Evolutionary conservation across 306 rosid species (phyloP), one percentile per base, ranked within the genome.

Genomic region (Bauhinia variegata): DNA sequence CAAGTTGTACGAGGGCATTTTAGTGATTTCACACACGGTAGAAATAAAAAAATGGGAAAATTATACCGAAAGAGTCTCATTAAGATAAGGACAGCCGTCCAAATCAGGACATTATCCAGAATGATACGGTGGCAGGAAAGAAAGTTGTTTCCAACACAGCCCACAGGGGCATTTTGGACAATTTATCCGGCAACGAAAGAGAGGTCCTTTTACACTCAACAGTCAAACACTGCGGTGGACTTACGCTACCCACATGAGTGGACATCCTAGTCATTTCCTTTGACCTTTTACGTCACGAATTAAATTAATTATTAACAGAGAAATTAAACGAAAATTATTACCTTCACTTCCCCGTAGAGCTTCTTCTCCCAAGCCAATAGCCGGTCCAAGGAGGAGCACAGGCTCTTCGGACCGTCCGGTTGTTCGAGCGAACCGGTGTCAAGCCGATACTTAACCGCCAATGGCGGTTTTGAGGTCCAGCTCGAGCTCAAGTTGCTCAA

Each of bases 301-400:
- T 2, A 19, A 41, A 2, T 52, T 46, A 31, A 38, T 59, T 53
- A 52, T 19, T 61, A 72, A 33, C 18, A 37, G 11, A 51, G 6
- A 38, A 67, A 56, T 14, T 47, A 47, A 49, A 30, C 16, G 4
- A 58, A 38, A 30, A 36, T 23, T 23, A n/a, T 44, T 75, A 95
- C 99, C 99, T 95, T 95, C 47, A 95, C 91, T 67, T 95, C 99
- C 64, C 73, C 78, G 16, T 86, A 90, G 44, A 95, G 97, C 88
- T 95, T 95, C 90, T 95, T 95, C 85, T 95, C 99, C 99, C 99
- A 95, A 16, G 99, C 97, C 81, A 86, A 71, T 32, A 95, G 97
- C 53, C 96, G 82, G 28, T 95, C 99, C 64, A 95, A 72, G 10
- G 95, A 83, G 76, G 92, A 84, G 79, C 99, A 90, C 18, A 95